A percentile compares a stretch with the other conserved stretches of the same genome.
Conservation (phyloP, 2,329 filamentous ascomycete genomes). For the Dactylonectria macrodidyma region DNA sequence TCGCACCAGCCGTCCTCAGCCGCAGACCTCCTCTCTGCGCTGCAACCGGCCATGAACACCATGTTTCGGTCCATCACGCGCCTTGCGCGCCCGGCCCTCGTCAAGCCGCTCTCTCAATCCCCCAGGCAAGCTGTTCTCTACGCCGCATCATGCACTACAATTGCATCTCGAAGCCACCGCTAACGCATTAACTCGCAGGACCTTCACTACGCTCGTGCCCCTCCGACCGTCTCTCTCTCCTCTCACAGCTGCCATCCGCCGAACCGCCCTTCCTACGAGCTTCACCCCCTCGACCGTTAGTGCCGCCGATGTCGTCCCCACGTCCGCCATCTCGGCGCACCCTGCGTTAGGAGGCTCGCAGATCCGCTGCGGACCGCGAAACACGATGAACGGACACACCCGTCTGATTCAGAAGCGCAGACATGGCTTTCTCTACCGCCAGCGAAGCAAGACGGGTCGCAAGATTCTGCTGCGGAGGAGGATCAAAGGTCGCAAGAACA, state of each 20-base stretch:
- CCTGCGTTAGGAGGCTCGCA: slow-evolving; percentile 67
- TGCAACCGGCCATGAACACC: slow-evolving; percentile 40
- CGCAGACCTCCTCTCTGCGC: slow-evolving; percentile 32
- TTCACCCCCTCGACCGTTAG: slow-evolving; percentile 50
- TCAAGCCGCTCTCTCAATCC: slow-evolving; percentile 43
- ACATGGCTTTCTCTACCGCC: slow-evolving; percentile 69
- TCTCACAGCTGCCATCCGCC: slow-evolving; percentile 51
- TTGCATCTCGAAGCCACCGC: slow-evolving; percentile 7
- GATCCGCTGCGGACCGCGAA: slow-evolving; percentile 71
- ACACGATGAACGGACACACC: slow-evolving; percentile 69
- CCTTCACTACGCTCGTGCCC: slow-evolving; percentile 65
- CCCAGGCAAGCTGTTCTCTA: slow-evolving; percentile 40
- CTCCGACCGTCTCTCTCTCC: slow-evolving; percentile 64
- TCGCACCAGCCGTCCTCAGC: slow-evolving; percentile 35
- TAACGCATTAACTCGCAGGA: slow-evolving; percentile 49
- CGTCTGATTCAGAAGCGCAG: slow-evolving; percentile 72
- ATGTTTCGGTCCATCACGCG: slow-evolving; percentile 50
- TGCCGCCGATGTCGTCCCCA: slow-evolving; percentile 62
- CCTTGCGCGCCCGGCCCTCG: slow-evolving; percentile 49
- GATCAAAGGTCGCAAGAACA: slow-evolving; percentile 65
- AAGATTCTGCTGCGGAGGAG: slow-evolving; percentile 67
- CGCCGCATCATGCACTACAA: neutral
- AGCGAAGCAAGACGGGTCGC: slow-evolving; percentile 65
- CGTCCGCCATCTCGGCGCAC: slow-evolving; percentile 64
- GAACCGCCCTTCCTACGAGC: slow-evolving; percentile 46